Evolutionary conservation across 2,329 filamentous ascomycete species (phyloP).

Genomic region (Penicillium sp.): DNA sequence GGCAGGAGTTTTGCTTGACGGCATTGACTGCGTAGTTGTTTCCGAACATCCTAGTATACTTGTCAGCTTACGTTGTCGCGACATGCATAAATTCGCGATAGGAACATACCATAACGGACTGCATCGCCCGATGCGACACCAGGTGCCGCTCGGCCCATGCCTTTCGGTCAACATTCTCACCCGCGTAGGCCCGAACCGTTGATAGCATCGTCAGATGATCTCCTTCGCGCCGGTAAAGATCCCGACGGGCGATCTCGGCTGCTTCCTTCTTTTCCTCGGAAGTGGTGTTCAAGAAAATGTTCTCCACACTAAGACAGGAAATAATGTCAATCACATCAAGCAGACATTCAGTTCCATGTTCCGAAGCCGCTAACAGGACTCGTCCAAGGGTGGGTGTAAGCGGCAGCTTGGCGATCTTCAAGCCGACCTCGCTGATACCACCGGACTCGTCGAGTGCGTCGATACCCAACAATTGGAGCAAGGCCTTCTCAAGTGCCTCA

Average conservation of each 20-base stretch:
- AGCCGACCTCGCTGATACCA: slow-evolving; percentile 70
- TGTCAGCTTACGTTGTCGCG: neutral
- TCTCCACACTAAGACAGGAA: slow-evolving; percentile 64
- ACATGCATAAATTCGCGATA: neutral
- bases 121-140: slow-evolving; percentile 65
- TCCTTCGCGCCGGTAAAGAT: slow-evolving; percentile 60
- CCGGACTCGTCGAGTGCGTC: slow-evolving; percentile 73
- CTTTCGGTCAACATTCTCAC: slow-evolving; percentile 59
- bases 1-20: slow-evolving; percentile 48
- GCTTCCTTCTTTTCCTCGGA: slow-evolving; percentile 62
- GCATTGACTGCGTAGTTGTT: slow-evolving; percentile 60
- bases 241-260: slow-evolving; percentile 55
- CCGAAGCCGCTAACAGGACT: slow-evolving; percentile 77
- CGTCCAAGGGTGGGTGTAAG: slow-evolving; percentile 78
- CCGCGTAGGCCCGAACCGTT: slow-evolving; percentile 60
- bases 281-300: slow-evolving; percentile 60
- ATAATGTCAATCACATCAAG: slow-evolving; percentile 84
- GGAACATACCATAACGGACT: slow-evolving; percentile 57
- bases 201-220: slow-evolving; percentile 65
- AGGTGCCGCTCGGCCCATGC: slow-evolving; percentile 61
- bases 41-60: slow-evolving; percentile 54
- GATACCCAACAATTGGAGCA: slow-evolving; percentile 77
- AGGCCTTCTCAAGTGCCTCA: slow-evolving; percentile 76
- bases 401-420: slow-evolving; percentile 78
- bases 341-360: slow-evolving; percentile 70